Evolutionary conservation across 148 eudicot genomes (phyloP).

Genomic region (Persicaria maculosa): DNA sequence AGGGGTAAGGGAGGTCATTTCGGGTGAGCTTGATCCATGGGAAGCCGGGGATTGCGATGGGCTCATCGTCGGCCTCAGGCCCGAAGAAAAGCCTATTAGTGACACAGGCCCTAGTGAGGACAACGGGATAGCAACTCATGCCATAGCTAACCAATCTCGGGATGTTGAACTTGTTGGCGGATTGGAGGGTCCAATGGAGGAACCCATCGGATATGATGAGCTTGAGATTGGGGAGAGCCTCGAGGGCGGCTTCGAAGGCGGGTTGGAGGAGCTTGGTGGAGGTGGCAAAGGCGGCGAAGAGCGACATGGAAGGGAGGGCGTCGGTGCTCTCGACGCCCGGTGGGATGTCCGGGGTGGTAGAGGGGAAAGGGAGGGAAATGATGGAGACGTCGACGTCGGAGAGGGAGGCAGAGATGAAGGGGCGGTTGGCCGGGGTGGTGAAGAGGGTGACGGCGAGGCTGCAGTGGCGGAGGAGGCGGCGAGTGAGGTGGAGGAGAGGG

Average conservation of each 20-base stretch:
- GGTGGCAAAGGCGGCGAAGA: conserved; percentile 33
- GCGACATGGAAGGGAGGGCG: conserved; percentile 53
- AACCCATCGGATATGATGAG: conserved; percentile 56
- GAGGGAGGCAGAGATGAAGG: conserved; percentile 42
- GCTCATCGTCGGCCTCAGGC: conserved; percentile 24
- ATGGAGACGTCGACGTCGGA: conserved; percentile 18
- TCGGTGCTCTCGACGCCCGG: conserved; percentile 59
- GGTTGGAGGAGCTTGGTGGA: conserved; percentile 41
- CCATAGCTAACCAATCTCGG: conserved; percentile 41
- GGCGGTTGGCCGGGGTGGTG: conserved; percentile 54
- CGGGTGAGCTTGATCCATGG: conserved; percentile 45
- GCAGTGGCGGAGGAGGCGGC: conserved; percentile 42
- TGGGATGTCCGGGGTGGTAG: conserved; percentile 18
- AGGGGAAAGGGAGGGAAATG: conserved; percentile 42
- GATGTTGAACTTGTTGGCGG: conserved; percentile 39
- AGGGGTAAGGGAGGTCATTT: conserved; percentile 26
- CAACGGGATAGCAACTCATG: too few relatives aligned
- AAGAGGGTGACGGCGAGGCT: conserved; percentile 42
- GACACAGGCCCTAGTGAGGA: too few relatives aligned
- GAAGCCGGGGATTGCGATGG: conserved; percentile 24
- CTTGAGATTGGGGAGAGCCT: conserved; percentile 16
- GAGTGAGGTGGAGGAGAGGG: conserved; percentile 57
- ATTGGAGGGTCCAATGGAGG: conserved; percentile 50
- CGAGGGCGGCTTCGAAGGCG: conserved; percentile 34
- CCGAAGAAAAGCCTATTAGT: too few relatives aligned